These are phyloP conservation scores for Exophiala lecanii-corni DNA, from an alignment of 2,329 filamentous ascomycete species.

Conservation along the genomic window DNA sequence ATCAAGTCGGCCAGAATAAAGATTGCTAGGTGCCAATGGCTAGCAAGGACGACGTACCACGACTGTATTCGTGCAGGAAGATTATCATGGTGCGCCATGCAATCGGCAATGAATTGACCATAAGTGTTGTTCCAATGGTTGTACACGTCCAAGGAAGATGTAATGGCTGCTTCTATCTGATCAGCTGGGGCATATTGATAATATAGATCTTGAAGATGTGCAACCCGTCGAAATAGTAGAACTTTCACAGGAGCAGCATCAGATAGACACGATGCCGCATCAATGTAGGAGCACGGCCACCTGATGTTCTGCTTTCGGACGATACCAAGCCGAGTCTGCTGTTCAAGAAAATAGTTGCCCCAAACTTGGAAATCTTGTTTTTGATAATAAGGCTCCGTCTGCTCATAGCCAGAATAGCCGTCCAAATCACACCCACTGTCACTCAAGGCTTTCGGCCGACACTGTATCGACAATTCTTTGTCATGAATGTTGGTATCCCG, in stretches of 20 bases:
- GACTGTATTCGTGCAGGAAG: constrained; percentile 53
- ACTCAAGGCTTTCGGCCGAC: constrained; percentile 1
- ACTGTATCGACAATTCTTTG: too few relatives aligned
- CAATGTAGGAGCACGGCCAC: constrained; percentile 54
- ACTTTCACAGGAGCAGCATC: constrained; percentile 57
- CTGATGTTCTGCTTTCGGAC: constrained; percentile 28
- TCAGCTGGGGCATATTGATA: constrained; percentile 37
- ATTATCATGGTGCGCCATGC: constrained; percentile 45
- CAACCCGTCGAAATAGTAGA: constrained; percentile 54
- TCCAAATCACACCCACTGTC: constrained; percentile 1
- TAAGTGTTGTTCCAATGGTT: constrained; percentile 54
- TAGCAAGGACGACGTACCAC: constrained; percentile 56
- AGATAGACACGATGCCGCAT: constrained; percentile 47
- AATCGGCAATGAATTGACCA: constrained; percentile 49
- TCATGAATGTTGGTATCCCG: constrained; percentile 46
- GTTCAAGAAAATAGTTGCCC: constrained; percentile 28
- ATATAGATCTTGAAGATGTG: constrained; percentile 51
- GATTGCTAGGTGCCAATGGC: constrained; percentile 56
- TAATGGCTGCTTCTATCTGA: constrained; percentile 47
- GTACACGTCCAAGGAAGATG: constrained; percentile 47
- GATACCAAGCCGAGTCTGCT: constrained; percentile 16
- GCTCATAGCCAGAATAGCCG: constrained; percentile 7
- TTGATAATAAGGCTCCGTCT: constrained; percentile 3
- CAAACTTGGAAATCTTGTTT: constrained; percentile 35
- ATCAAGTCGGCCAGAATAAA: constrained; percentile 54